Evolutionary conservation across 164 flowering plant species (phyloP).

Genomic region (Piper longum): DNA sequence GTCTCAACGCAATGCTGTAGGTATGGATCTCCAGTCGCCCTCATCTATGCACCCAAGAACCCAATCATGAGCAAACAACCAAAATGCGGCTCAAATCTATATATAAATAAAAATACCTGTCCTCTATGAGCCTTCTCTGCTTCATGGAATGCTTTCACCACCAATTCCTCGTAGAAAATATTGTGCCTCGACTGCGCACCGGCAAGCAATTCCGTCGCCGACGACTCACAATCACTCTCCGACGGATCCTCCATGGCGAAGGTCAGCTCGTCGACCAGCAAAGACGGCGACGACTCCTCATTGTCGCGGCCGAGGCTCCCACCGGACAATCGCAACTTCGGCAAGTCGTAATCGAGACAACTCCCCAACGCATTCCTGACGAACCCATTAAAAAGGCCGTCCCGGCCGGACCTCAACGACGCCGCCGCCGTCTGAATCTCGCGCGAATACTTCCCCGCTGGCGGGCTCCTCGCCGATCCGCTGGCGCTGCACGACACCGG

Average conservation of each 20-base stretch:
- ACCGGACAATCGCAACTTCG: slow-evolving; percentile 8
- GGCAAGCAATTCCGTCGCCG: slow-evolving; percentile 44
- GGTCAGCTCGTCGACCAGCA: slow-evolving; percentile 8
- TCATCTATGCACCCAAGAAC: slow-evolving; percentile 27
- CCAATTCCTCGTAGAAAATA: slow-evolving; percentile 58
- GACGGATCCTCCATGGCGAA: slow-evolving; percentile 62
- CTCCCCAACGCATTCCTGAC: slow-evolving; percentile 54
- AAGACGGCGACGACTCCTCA: background rate
- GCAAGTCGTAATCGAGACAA: slow-evolving; percentile 36
- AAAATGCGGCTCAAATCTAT: background rate
- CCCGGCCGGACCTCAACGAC: slow-evolving; percentile 20
- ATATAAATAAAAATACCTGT: slow-evolving; percentile 38
- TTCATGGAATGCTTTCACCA: slow-evolving; percentile 75
- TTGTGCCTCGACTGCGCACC: slow-evolving; percentile 60
- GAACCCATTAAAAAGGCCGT: slow-evolving; percentile 57
- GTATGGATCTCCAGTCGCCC: slow-evolving; percentile 94
- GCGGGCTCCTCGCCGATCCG: slow-evolving; percentile 34
- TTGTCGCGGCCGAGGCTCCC: slow-evolving; percentile 1
- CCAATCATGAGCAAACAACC: background rate
- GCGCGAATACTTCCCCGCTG: slow-evolving; percentile 19
- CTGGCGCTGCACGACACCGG: slow-evolving; percentile 44
- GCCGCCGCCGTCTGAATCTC: slow-evolving; percentile 19
- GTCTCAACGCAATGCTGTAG: slow-evolving; percentile 95
- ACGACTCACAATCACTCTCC: slow-evolving; percentile 27
- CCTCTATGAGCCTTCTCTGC: slow-evolving; percentile 96